phyloP scores from a whole-genome alignment of 2,329 filamentous ascomycete species.

The Mycosphaerelloides madeirae region DNA sequence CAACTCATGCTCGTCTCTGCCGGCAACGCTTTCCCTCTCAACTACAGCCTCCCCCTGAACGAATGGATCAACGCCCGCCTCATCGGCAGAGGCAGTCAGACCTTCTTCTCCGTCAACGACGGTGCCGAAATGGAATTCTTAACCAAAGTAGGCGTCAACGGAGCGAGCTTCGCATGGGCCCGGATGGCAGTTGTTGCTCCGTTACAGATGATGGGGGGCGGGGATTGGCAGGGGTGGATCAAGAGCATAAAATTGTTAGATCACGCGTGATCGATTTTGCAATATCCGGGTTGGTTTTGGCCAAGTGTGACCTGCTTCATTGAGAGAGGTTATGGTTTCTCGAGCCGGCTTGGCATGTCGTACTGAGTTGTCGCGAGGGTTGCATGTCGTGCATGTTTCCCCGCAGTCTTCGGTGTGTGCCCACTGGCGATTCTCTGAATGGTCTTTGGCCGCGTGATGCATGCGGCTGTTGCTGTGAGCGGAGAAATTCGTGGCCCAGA shows the following conservation, averaged over 20 bases:
- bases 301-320: no score
- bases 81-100: conserved; percentile 35
- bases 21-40: conserved; percentile 38
- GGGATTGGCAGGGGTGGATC: conserved; percentile 19
- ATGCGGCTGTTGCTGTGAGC: no score
- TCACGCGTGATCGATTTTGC: conserved; percentile 11
- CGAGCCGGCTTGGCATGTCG: no score
- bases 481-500: no score
- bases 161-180: conserved; percentile 39
- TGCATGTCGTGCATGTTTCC: no score
- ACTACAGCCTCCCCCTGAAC: conserved; percentile 38
- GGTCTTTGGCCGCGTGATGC: no score
- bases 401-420: no score
- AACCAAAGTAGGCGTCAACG: conserved; percentile 43
- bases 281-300: no score
- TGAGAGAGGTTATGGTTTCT: no score
- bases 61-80: conserved; percentile 36
- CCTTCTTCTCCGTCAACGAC: conserved; percentile 30
- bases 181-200: conserved; percentile 46
- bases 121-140: conserved; percentile 38
- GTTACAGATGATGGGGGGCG: conserved; percentile 37
- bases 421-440: no score
- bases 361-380: no score
- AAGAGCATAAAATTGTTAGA: conserved; percentile 16
- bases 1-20: conserved; percentile 37